Evolutionary conservation across 2,329 filamentous ascomycete genomes (phyloP).

Genomic region (Colletotrichum tofieldiae): DNA sequence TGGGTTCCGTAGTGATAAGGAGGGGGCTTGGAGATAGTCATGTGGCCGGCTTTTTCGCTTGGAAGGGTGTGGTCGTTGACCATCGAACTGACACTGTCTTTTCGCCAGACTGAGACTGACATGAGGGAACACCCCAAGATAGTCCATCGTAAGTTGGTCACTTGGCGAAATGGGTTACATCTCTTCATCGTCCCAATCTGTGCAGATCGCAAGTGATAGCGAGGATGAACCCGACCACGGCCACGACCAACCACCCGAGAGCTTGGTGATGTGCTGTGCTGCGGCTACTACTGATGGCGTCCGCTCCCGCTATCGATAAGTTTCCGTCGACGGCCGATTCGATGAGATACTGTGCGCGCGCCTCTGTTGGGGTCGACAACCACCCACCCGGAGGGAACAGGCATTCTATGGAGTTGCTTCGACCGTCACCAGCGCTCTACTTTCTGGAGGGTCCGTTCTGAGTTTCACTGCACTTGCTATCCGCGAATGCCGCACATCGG

Average conservation of each 20-base stretch:
- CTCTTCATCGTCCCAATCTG: slow-evolving; percentile 6
- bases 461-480: slow-evolving; percentile 10
- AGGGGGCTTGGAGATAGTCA: slow-evolving; percentile 21
- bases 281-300: slow-evolving; percentile 14
- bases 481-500: slow-evolving; percentile 26
- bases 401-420: background rate
- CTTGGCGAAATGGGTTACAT: slow-evolving; percentile 5
- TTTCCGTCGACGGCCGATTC: slow-evolving; percentile 5
- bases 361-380: background rate
- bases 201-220: slow-evolving; percentile 1
- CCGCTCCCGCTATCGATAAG: slow-evolving; percentile 32
- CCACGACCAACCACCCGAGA: slow-evolving; percentile 1
- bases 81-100: slow-evolving; percentile 18
- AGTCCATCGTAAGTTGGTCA: slow-evolving; percentile 11
- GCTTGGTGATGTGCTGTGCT: slow-evolving; percentile 1
- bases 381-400: background rate
- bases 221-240: background rate
- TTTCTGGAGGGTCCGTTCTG: background rate
- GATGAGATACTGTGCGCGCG: background rate
- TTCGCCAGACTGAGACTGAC: slow-evolving; percentile 1
- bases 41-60: slow-evolving; percentile 24
- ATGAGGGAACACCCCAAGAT: slow-evolving; percentile 8
- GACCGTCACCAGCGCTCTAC: background rate
- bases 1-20: background rate
- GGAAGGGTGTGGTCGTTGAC: slow-evolving; percentile 31